These are phyloP conservation scores for Penicillium soppii DNA, from an alignment of 495 filamentous ascomycete genomes.

Conservation along the genomic window DNA sequence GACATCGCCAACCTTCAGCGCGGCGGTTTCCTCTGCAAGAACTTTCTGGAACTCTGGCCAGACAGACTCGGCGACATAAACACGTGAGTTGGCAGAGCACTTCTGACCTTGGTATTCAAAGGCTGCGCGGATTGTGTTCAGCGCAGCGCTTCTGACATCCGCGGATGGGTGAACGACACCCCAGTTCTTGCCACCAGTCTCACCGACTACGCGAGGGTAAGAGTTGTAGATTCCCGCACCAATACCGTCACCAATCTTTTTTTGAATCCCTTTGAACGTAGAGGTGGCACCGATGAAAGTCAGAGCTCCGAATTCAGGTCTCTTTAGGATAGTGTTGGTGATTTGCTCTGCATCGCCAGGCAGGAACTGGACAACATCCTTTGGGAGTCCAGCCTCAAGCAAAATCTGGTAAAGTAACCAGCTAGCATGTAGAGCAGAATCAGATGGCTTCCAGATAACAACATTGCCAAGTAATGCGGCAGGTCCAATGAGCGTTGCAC, in stretches of 20 bases:
- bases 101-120: slow-evolving; percentile 92
- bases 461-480: slow-evolving; percentile 80
- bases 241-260: slow-evolving; percentile 67
- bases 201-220: slow-evolving; percentile 79
- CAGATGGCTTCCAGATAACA: slow-evolving; percentile 84
- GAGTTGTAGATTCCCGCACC: slow-evolving; percentile 64
- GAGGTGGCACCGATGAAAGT: slow-evolving; percentile 77
- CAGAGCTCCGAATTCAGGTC: slow-evolving; percentile 69
- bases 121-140: slow-evolving; percentile 77
- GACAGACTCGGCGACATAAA: slow-evolving; percentile 67
- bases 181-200: slow-evolving; percentile 90
- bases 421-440: slow-evolving; percentile 70
- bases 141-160: slow-evolving; percentile 68
- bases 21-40: slow-evolving; percentile 39
- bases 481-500: slow-evolving; percentile 70
- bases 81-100: slow-evolving; percentile 75
- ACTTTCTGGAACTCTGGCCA: slow-evolving; percentile 59
- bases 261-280: slow-evolving; percentile 73
- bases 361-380: slow-evolving; percentile 77
- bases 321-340: slow-evolving; percentile 64
- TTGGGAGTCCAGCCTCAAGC: slow-evolving; percentile 75
- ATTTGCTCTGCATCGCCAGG: slow-evolving; percentile 75
- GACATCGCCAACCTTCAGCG: slow-evolving; percentile 51
- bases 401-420: slow-evolving; percentile 77
- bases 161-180: slow-evolving; percentile 74